phyloP scores from a whole-genome alignment of 495 filamentous ascomycete genomes.

The Aspergillus bertholletiae region DNA sequence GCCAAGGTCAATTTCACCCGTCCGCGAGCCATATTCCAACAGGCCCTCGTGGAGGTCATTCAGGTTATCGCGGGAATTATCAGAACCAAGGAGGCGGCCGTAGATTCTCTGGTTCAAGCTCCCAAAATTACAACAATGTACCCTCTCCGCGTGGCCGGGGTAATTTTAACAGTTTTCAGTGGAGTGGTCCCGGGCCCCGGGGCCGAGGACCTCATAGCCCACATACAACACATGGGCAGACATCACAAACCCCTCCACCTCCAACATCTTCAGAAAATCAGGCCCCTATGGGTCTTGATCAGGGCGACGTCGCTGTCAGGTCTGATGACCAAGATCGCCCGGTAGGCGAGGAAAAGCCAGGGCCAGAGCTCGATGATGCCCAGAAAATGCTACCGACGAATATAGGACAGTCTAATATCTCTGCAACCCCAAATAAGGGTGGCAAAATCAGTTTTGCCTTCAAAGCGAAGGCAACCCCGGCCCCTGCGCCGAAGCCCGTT shows the following conservation, averaged over 20 bases:
- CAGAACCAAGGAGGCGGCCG: slow-evolving; percentile 50
- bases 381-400: slow-evolving; percentile 49
- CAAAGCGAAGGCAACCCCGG: slow-evolving; percentile 64
- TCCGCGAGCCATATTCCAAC: slow-evolving; percentile 49
- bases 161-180: slow-evolving; percentile 60
- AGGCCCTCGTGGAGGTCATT: slow-evolving; percentile 50
- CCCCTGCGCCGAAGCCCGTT: slow-evolving; percentile 60
- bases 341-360: slow-evolving; percentile 55
- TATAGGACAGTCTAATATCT: slow-evolving; percentile 38
- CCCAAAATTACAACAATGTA: slow-evolving; percentile 24
- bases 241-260: slow-evolving; percentile 24
- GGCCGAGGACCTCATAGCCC: slow-evolving; percentile 32
- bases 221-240: slow-evolving; percentile 22
- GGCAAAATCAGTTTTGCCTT: slow-evolving; percentile 88
- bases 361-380: slow-evolving; percentile 19
- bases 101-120: slow-evolving; percentile 31
- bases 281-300: slow-evolving; percentile 36
- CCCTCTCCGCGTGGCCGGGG: slow-evolving; percentile 29
- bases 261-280: slow-evolving; percentile 29
- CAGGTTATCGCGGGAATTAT: slow-evolving; percentile 51
- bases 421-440: slow-evolving; percentile 52
- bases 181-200: slow-evolving; percentile 46
- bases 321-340: slow-evolving; percentile 57
- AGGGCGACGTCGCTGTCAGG: slow-evolving; percentile 59
- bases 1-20: slow-evolving; percentile 50